phyloP scores from a whole-genome alignment of 768 basidiomycete genomes.

The Lenzites betulinus region DNA sequence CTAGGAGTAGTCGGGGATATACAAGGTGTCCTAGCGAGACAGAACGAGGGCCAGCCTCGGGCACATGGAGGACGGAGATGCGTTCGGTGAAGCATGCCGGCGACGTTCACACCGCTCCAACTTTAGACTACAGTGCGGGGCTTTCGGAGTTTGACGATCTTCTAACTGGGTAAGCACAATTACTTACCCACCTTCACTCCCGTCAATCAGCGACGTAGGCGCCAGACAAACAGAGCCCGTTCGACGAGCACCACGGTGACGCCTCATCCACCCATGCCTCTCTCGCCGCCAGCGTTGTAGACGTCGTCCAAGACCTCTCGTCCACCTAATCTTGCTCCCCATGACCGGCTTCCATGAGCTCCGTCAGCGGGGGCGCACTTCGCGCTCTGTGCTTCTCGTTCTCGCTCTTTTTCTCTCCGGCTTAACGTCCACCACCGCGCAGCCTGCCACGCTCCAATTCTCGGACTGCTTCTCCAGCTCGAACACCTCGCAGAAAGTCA shows the following conservation, averaged over 20 bases:
- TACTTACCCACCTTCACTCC: not conserved
- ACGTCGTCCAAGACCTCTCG: constrained; percentile 12
- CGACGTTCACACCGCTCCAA: no score
- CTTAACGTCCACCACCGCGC: constrained; percentile 31
- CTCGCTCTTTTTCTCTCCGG: constrained; percentile 20
- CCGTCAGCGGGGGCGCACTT: constrained; percentile 1
- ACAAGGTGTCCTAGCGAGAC: no score
- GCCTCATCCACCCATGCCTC: constrained; percentile 13
- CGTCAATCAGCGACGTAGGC: not conserved
- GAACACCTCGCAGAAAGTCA: constrained; percentile 57
- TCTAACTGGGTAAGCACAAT: not conserved
- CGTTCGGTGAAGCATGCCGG: no score
- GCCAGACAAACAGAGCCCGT: not conserved
- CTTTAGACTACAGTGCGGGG: not conserved
- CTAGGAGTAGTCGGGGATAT: no score
- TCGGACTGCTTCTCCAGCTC: constrained; percentile 65
- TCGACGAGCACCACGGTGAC: constrained; percentile 10
- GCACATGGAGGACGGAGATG: no score
- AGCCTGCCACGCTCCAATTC: constrained; percentile 64
- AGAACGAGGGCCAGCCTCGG: no score
- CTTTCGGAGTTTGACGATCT: constrained; percentile 13
- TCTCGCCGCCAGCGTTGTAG: constrained; percentile 11
- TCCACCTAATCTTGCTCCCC: not conserved
- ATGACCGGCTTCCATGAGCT: constrained; percentile 16
- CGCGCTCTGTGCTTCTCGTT: constrained; percentile 18